Evolutionary conservation across 495 filamentous ascomycete genomes (phyloP).

Genomic region (Lasiosphaeriaceae sp.): DNA sequence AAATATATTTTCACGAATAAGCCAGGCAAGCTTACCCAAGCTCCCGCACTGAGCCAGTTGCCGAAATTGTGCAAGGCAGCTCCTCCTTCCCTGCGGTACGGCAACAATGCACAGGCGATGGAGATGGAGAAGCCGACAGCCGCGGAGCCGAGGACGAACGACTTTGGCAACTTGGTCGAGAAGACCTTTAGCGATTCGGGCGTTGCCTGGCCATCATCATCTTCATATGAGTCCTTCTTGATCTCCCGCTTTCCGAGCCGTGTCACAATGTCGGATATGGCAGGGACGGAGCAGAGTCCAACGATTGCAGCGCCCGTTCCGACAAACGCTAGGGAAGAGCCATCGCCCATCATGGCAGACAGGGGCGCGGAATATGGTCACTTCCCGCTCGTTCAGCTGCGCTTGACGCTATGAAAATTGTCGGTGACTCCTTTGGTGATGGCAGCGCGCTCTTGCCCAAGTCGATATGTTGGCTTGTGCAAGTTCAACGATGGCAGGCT

Average conservation of each 20-base stretch:
- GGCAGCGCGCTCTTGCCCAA: no score
- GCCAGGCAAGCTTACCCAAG: conserved; percentile 43
- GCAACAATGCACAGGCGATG: conserved; percentile 39
- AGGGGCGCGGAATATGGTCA: neutral
- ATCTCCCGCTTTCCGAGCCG: conserved; percentile 28
- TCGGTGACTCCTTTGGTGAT: no score
- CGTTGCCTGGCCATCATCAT: conserved; percentile 60
- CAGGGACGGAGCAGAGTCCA: conserved; percentile 36
- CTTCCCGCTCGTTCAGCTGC: neutral
- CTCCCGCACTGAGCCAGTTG: conserved; percentile 38
- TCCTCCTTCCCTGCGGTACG: conserved; percentile 22
- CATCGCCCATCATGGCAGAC: conserved; percentile 26
- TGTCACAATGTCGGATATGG: conserved; percentile 23
- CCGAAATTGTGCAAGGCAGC: conserved; percentile 20
- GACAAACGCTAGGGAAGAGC: conserved; percentile 25
- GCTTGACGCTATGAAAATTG: no score
- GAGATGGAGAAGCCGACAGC: conserved; percentile 44
- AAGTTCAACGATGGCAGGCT: no score
- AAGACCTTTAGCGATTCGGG: conserved; percentile 51
- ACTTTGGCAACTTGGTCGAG: conserved; percentile 47
- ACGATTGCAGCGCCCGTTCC: conserved; percentile 33
- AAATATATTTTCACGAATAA: neutral
- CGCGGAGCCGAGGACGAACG: conserved; percentile 39
- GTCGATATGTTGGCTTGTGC: no score
- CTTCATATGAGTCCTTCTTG: conserved; percentile 49